Percentiles rank a stretch among this genome's conserved stretches.
These are phyloP conservation scores for Eimeria sp. DNA, from an alignment of 169 alveolate species.

Conservation along the genomic window DNA sequence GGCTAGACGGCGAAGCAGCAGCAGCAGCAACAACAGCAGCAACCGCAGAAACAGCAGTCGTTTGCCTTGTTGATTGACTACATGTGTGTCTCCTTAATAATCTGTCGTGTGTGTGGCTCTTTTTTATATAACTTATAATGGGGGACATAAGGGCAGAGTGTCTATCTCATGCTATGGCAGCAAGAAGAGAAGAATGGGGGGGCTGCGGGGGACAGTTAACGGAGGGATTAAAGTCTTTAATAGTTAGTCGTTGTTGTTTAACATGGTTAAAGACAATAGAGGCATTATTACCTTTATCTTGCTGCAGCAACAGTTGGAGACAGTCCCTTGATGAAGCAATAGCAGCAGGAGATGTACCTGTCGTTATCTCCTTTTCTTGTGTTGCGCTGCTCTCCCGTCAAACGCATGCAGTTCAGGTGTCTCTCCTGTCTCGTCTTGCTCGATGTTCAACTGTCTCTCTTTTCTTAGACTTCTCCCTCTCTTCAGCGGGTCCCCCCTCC, in stretches of 20 bases:
- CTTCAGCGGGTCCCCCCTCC: not conserved
- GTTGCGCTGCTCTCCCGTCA: not conserved
- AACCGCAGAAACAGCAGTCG: too few species aligned
- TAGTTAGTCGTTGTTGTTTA: conserved; percentile 7
- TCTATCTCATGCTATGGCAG: not conserved
- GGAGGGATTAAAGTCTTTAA: not conserved
- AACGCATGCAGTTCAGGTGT: not conserved
- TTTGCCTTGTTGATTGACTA: not conserved
- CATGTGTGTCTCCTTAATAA: not conserved
- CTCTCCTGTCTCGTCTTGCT: not conserved
- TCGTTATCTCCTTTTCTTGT: not conserved
- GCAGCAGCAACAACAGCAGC: too few species aligned
- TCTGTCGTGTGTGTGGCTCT: not conserved
- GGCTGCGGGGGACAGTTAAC: not conserved
- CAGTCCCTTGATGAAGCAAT: not conserved
- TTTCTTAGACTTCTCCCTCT: not conserved
- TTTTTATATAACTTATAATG: not conserved
- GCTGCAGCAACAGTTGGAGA: not conserved
- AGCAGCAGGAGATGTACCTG: not conserved
- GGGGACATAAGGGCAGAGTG: conserved; percentile 4
- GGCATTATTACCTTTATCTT: not conserved
- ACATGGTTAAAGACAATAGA: conserved; percentile 11
- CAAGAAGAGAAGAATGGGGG: not conserved
- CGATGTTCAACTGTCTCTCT: not conserved
- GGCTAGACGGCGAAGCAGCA: too few species aligned